These are phyloP conservation scores for Beta corolliflora DNA, from an alignment of 179 eudicot species.

Conservation along the genomic window DNA sequence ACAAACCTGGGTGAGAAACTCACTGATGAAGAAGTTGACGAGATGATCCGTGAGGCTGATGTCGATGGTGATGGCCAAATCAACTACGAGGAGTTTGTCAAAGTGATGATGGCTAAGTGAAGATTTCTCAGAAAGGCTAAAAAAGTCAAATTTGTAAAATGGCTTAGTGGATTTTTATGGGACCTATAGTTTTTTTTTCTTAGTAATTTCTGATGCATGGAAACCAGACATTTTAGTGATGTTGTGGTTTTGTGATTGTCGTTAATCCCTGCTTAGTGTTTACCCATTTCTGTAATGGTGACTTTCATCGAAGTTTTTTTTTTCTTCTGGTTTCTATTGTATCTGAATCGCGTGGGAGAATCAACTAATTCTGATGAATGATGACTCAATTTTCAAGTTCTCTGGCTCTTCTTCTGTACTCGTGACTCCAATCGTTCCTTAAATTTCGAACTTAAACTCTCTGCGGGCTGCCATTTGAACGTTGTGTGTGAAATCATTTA, in stretches of 20 bases:
- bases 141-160: slow-evolving; percentile 24
- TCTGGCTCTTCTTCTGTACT: background rate
- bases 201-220: slow-evolving; percentile 18
- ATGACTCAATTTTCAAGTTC: slow-evolving; percentile 10
- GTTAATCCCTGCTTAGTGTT: slow-evolving; percentile 19
- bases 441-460: no score
- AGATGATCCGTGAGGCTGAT: slow-evolving; percentile 56
- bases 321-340: slow-evolving; percentile 21
- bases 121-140: background rate
- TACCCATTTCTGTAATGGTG: slow-evolving; percentile 19
- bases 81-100: slow-evolving; percentile 55
- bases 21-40: slow-evolving; percentile 56
- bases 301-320: slow-evolving; percentile 8
- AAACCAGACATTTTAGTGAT: slow-evolving; percentile 28
- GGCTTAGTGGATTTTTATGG: slow-evolving; percentile 32
- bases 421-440: background rate
- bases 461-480: no score
- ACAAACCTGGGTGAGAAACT: slow-evolving; percentile 56
- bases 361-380: slow-evolving; percentile 26
- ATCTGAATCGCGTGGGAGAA: slow-evolving; percentile 20
- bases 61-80: slow-evolving; percentile 60
- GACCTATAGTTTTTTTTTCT: slow-evolving; percentile 21
- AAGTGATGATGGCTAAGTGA: slow-evolving; percentile 57
- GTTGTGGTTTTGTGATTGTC: slow-evolving; percentile 28
- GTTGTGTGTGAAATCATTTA: no score